Evolutionary conservation across 192 early-diverging fungal species (phyloP), one percentile per base, ranked within the genome.

Genomic region (Entomortierella lignicola): DNA sequence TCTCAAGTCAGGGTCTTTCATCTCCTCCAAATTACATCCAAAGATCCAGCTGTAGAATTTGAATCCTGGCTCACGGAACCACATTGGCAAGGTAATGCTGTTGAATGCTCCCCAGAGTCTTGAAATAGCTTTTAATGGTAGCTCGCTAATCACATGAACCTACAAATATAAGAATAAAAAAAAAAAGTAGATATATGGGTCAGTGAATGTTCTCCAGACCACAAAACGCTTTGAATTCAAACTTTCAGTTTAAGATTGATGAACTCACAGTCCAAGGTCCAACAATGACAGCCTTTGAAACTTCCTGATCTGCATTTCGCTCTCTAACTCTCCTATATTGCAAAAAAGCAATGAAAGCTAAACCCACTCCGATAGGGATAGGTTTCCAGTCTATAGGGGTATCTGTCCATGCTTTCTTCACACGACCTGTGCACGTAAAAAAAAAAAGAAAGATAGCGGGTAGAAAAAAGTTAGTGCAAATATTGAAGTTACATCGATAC

Each of bases 11-110:
- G 92, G 88, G 31, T 95, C 92, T 51, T 89, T 91, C 93, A 98
- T 97, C 81, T 99, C 98, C 25, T 93, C 94, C 41, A 99, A 80
- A 63, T 96, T 93, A 82, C 96, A 98, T 54, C 89, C 91, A 82
- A 97, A 99, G 18, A 93, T 72, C 81, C 87, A 90, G 21, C 93
- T 89, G 65, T 99, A 99, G 2, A 92, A 39, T 43, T 80, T 83
- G 72, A 95, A 95, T 58, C 95, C 75, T 6, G 94, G 90, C 4
- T 63, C 79, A 39, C 98, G 92, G 54, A 98, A 84, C 63, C 80
- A 80, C 12, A 83, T 64, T 0, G 98, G 98, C 25, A 99, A 89
- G 23, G 91, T 94, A 48, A 86, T 85, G 23, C 85, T 88, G 77
- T 97, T 98, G 77, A 98, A 86, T 51, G 89, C 88, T 2, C 98